A percentile compares a stretch with the other conserved stretches of the same genome.
Conservation (phyloP, 1,139 yeast species). For the Saccharomycopsis hybrid region DNA sequence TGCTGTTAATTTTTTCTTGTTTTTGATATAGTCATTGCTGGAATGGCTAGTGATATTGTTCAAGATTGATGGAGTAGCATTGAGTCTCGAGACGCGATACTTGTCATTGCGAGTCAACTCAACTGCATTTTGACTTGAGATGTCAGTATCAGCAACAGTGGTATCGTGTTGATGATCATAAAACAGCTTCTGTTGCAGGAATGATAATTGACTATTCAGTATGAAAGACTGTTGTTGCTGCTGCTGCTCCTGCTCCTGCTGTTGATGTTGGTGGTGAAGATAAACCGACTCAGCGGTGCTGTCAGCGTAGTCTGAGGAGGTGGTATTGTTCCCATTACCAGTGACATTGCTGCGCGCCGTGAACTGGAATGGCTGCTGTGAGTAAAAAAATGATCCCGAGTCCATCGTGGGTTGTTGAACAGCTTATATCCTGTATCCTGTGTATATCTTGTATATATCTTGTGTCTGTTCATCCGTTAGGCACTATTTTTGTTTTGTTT, state of each 20-base stretch:
- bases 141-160: neutral
- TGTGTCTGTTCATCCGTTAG: too few species aligned
- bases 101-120: conserved; percentile 58
- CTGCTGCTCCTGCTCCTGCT: too few species aligned
- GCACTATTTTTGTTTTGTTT: too few species aligned
- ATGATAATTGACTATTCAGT: neutral
- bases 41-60: too few species aligned
- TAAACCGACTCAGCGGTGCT: neutral
- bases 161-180: too few species aligned
- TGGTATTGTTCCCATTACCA: neutral
- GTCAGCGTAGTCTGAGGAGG: neutral
- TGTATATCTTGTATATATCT: too few species aligned
- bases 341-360: conserved; percentile 4
- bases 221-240: neutral
- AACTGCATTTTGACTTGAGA: conserved; percentile 17
- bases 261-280: too few species aligned
- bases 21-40: conserved; percentile 22
- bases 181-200: neutral
- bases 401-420: too few species aligned
- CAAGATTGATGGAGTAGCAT: conserved; percentile 48
- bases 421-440: too few species aligned
- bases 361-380: conserved; percentile 12
- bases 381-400: conserved; percentile 10
- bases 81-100: conserved; percentile 55
- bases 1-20: conserved; percentile 38